Evolutionary conservation across 1,139 yeast genomes (phyloP), one percentile per base, ranked within the genome.

Genomic region (Taphrina wiesneri): DNA sequence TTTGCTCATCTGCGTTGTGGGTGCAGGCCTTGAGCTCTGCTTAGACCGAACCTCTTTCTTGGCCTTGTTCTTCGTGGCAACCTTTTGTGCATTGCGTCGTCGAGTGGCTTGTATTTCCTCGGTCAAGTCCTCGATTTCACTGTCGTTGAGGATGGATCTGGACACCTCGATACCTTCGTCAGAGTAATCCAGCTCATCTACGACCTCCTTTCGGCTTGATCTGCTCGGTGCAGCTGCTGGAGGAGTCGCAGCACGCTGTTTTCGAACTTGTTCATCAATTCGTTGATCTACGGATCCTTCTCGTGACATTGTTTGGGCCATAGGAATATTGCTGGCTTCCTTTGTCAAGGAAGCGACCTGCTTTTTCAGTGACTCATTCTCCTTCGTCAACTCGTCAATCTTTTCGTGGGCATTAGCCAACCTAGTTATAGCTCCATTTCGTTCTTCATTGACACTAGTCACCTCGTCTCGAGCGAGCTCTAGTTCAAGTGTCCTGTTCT

Each of bases 391-490:
- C n/a, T 32, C 45, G 17, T 61, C 67, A 39, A 67, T 52, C 46
- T 57, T 62, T 34, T 67, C 69, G 47, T 67, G 54, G 7, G 69
- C 67, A 21, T 70, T 59, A 7, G 66, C 49, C 34, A 70, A 39
- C 11, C 68, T 43, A 41, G 39, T 61, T 30, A 67, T 59, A n/a
- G 70, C 70, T 13, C 66, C 69, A 39, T 67, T 64, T 17, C 70
- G 67, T 51, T 70, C 71, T 34, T 67, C 70, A 52, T 69, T 70
- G 21, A 70, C 56, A 17, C 60, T 51, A 23, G 46, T 21, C 5
- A 54, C 39, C 23, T 66, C 53, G 3, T 57, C 52, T 23, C 41
- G 62, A 23, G 66, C 70, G 19, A 63, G 41, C 26, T 63, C 56
- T 28, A 69, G 32, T 11, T 69, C 67, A 5, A 61, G 49, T 32